A percentile compares a stretch with the other conserved stretches of the same genome.
These are phyloP conservation scores for Cyberlindnera nakhonratchasimensis DNA, from an alignment of 805 yeast species.

Conservation along the genomic window DNA sequence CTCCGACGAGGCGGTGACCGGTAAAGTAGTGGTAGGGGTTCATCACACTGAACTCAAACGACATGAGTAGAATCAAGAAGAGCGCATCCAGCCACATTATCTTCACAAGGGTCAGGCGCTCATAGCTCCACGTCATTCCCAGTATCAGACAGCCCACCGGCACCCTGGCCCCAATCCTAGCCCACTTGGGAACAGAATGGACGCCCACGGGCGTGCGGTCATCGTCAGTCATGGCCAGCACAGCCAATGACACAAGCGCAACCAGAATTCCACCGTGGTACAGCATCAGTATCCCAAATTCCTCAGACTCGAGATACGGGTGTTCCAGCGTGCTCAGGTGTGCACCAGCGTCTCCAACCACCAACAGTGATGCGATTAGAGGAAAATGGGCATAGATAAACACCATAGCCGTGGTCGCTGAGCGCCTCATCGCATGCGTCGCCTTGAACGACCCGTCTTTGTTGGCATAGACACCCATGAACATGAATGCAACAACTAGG, in stretches of 20 bases:
- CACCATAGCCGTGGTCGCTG: slow-evolving; percentile 40
- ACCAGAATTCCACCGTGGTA: slow-evolving; percentile 53
- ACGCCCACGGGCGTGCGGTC: slow-evolving; percentile 37
- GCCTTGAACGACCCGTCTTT: slow-evolving; percentile 49
- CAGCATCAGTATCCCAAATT: slow-evolving; percentile 43
- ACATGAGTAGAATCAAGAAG: slow-evolving; percentile 32
- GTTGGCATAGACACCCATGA: slow-evolving; percentile 52
- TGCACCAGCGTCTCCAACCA: slow-evolving; percentile 59
- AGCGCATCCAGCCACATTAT: slow-evolving; percentile 42
- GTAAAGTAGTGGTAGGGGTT: slow-evolving; percentile 17
- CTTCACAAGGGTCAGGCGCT: slow-evolving; percentile 32
- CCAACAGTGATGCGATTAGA: slow-evolving; percentile 45
- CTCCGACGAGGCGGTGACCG: background rate
- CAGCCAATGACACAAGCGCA: slow-evolving; percentile 36
- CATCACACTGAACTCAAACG: slow-evolving; percentile 37
- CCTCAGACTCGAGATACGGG: slow-evolving; percentile 26
- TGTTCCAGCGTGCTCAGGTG: slow-evolving; percentile 38
- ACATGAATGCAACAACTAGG: slow-evolving; percentile 44
- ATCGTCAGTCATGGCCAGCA: slow-evolving; percentile 43
- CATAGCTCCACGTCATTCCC: slow-evolving; percentile 42
- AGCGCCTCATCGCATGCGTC: slow-evolving; percentile 51
- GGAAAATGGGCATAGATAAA: slow-evolving; percentile 51
- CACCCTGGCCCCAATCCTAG: slow-evolving; percentile 39
- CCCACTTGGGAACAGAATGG: slow-evolving; percentile 33
- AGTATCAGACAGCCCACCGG: slow-evolving; percentile 39